Evolutionary conservation across 192 early-diverging fungal species (phyloP).

Genomic region (Linnemannia zychae): DNA sequence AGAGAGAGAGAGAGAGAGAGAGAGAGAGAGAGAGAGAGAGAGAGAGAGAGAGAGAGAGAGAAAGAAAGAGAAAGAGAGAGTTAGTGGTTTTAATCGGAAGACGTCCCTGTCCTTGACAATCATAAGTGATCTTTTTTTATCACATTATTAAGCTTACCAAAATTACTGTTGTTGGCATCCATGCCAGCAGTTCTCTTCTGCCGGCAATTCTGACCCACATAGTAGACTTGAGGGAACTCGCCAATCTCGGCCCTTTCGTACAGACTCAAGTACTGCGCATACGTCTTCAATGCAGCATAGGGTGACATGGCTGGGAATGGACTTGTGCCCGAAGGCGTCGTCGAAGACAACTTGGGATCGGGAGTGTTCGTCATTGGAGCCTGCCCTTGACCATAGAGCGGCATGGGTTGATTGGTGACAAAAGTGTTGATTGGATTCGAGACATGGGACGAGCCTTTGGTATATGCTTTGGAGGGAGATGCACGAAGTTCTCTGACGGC

Average conservation of each 20-base stretch:
- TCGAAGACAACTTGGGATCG: conserved; percentile 15
- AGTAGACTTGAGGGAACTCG: conserved; percentile 90
- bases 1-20: too few species aligned
- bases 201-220: conserved; percentile 80
- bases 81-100: background rate
- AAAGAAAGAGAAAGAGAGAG: conserved; percentile 2
- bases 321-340: background rate
- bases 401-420: conserved; percentile 32
- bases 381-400: conserved; percentile 48
- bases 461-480: conserved; percentile 33
- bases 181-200: conserved; percentile 67
- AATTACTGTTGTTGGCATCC: conserved; percentile 70
- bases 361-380: background rate
- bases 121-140: background rate
- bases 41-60: too few species aligned
- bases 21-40: too few species aligned
- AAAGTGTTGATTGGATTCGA: conserved; percentile 35
- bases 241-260: conserved; percentile 93
- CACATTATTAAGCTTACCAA: conserved; percentile 52
- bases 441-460: conserved; percentile 15
- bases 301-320: conserved; percentile 64
- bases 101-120: background rate
- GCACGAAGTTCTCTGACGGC: conserved; percentile 41
- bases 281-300: conserved; percentile 72
- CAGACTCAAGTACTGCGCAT: conserved; percentile 78